phyloP scores from a whole-genome alignment of 148 eudicot genomes.

The Linanthus parryae region DNA sequence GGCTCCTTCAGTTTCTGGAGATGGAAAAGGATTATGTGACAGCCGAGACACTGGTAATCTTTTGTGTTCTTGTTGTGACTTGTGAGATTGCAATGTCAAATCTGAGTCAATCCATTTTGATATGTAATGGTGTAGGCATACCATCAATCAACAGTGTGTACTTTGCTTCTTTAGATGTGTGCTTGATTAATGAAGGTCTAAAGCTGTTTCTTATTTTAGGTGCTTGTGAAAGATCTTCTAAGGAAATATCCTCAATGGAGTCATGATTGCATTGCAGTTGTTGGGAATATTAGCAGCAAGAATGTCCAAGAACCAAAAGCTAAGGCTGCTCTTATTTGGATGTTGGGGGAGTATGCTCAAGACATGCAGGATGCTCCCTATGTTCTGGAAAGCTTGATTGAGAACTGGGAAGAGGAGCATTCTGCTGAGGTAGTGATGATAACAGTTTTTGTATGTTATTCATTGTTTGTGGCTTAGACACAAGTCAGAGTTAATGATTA shows the following conservation, averaged over 20 bases:
- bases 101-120: background rate
- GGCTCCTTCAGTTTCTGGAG: constrained; percentile 98
- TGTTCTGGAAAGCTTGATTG: constrained; percentile 70
- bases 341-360: constrained; percentile 98
- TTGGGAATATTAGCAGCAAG: constrained; percentile 95
- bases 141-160: too few species aligned
- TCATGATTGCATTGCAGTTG: constrained; percentile 98
- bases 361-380: constrained; percentile 99
- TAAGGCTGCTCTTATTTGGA: constrained; percentile 99
- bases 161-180: too few species aligned
- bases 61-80: background rate
- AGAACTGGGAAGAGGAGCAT: constrained; percentile 93
- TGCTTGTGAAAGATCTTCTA: constrained; percentile 94
- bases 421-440: constrained; percentile 75
- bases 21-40: constrained; percentile 99
- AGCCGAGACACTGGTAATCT: constrained; percentile 88
- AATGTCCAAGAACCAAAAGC: constrained; percentile 99
- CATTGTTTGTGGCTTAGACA: too few species aligned
- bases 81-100: background rate
- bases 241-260: constrained; percentile 99
- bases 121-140: background rate
- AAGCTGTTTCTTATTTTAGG: constrained; percentile 49
- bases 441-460: constrained; percentile 7
- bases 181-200: background rate
- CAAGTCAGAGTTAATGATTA: too few species aligned